These are phyloP conservation scores for Parietaria judaica DNA, from an alignment of 306 rosid genomes.

Conservation along the genomic window DNA sequence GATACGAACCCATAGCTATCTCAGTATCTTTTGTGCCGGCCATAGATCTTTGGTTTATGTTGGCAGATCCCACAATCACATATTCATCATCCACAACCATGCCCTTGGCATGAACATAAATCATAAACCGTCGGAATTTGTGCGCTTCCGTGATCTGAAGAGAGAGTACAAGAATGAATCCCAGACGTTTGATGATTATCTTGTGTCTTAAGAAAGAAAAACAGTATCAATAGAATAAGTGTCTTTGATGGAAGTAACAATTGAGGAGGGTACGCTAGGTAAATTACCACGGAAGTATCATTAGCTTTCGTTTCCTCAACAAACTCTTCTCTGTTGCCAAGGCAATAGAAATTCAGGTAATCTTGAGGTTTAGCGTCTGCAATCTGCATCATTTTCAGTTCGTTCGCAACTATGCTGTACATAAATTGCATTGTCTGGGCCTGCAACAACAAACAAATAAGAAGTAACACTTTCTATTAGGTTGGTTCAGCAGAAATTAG, in stretches of 20 bases:
- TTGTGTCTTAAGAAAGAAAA: conserved; percentile 1
- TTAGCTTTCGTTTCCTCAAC: conserved; percentile 26
- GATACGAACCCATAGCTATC: conserved; percentile 97
- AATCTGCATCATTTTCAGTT: conserved; percentile 41
- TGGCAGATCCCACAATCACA: conserved; percentile 83
- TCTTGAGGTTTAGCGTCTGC: conserved; percentile 45
- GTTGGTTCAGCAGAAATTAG: not conserved
- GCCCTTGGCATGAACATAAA: conserved; percentile 95
- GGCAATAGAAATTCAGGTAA: conserved; percentile 92
- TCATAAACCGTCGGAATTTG: conserved; percentile 51
- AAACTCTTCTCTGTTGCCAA: conserved; percentile 71
- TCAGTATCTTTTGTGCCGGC: conserved; percentile 96
- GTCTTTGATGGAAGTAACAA: not conserved
- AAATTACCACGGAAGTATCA: conserved; percentile 48
- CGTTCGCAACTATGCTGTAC: conserved; percentile 61
- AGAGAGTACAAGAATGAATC: not conserved
- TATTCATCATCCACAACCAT: conserved; percentile 90
- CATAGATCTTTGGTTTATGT: conserved; percentile 95
- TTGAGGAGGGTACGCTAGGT: not conserved
- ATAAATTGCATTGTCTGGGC: conserved; percentile 79
- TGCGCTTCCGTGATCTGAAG: conserved; percentile 9
- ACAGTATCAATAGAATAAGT: not conserved
- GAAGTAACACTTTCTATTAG: not conserved
- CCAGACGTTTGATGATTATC: conserved; percentile 9
- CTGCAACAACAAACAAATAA: conserved; percentile 33